These are phyloP conservation scores for Cadophora luteo-olivacea DNA, from an alignment of 2,329 filamentous ascomycete genomes.

Conservation along the genomic window DNA sequence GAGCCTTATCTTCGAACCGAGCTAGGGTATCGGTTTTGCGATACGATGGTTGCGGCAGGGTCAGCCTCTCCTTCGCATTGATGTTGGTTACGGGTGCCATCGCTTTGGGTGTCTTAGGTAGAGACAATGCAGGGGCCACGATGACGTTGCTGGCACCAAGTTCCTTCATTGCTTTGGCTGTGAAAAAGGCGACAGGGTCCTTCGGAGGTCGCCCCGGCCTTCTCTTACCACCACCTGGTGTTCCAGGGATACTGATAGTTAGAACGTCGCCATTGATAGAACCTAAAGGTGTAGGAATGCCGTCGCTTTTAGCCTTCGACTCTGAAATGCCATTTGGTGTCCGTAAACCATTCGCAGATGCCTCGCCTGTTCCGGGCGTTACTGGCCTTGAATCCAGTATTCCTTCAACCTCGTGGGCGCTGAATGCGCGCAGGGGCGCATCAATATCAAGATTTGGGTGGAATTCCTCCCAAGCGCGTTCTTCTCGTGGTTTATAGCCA, in stretches of 20 bases:
- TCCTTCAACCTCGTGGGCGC: constrained; percentile 85
- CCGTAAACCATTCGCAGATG: constrained; percentile 44
- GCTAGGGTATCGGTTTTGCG: constrained; percentile 80
- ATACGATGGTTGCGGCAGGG: constrained; percentile 77
- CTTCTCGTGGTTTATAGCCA: constrained; percentile 96
- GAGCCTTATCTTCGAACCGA: constrained; percentile 82
- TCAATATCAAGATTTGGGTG: constrained; percentile 95
- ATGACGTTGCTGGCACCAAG: constrained; percentile 42
- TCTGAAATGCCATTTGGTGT: constrained; percentile 36
- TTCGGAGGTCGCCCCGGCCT: constrained; percentile 71
- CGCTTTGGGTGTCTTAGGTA: constrained; percentile 66
- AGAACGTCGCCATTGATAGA: constrained; percentile 37
- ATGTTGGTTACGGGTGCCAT: constrained; percentile 70
- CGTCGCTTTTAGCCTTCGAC: constrained; percentile 38
- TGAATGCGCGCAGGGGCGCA: constrained; percentile 76
- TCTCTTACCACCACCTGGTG: constrained; percentile 54
- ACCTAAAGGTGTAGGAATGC: constrained; percentile 33
- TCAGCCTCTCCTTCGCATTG: constrained; percentile 80
- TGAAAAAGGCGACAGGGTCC: constrained; percentile 64
- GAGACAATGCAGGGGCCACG: constrained; percentile 27
- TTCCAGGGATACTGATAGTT: constrained; percentile 46
- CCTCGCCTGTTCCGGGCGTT: constrained; percentile 48
- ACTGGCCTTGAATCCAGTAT: constrained; percentile 55
- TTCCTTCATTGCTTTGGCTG: constrained; percentile 48
- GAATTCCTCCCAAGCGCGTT: constrained; percentile 97